phyloP scores from a whole-genome alignment of 2,329 filamentous ascomycete genomes.

The Fusarium acutatum region DNA sequence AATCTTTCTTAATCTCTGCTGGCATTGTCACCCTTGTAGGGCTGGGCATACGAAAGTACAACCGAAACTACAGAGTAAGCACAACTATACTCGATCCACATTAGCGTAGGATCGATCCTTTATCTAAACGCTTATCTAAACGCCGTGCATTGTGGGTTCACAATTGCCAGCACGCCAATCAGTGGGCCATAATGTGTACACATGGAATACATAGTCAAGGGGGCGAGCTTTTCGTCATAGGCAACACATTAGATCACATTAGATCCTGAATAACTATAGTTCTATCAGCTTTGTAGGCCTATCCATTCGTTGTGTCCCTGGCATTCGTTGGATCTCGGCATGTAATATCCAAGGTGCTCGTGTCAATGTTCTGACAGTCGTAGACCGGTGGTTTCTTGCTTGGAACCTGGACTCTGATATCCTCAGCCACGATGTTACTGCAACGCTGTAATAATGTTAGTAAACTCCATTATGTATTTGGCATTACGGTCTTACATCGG shows the following conservation, averaged over 20 bases:
- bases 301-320: constrained; percentile 24
- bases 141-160: not conserved
- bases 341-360: constrained; percentile 21
- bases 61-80: not conserved
- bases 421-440: constrained; percentile 34
- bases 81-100: not conserved
- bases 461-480: accelerated
- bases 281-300: not conserved
- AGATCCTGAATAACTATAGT: too few relatives aligned
- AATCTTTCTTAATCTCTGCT: not conserved
- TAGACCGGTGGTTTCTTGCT: constrained; percentile 35
- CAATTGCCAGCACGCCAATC: too few relatives aligned
- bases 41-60: not conserved
- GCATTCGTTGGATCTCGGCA: constrained; percentile 17
- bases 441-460: constrained; percentile 31
- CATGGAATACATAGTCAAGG: not conserved
- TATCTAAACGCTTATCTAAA: not conserved
- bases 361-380: constrained; percentile 36
- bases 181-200: not conserved
- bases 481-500: constrained; percentile 31
- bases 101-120: not conserved
- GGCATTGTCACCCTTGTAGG: not conserved
- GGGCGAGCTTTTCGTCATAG: not conserved
- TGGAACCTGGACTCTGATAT: constrained; percentile 35
- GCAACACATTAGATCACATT: too few relatives aligned